phyloP scores from a whole-genome alignment of 495 filamentous ascomycete genomes.

The Barbatosphaeria neglecta region DNA sequence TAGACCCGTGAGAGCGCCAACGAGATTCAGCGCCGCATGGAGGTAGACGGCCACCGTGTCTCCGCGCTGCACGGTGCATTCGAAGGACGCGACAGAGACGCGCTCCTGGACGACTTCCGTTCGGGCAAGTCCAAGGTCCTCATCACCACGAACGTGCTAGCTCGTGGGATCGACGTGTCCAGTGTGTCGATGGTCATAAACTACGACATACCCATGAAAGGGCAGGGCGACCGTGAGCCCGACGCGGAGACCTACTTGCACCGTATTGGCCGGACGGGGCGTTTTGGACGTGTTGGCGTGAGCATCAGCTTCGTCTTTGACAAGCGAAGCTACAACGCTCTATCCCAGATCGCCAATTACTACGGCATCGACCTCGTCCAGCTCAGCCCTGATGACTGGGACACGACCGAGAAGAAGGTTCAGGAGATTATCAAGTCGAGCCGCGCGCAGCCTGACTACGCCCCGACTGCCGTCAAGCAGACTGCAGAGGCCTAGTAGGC shows the following conservation, averaged over 20 bases:
- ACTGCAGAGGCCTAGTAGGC: constrained; percentile 4
- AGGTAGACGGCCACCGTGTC: constrained; percentile 78
- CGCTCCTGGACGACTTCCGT: constrained; percentile 80
- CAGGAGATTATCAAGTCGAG: constrained; percentile 75
- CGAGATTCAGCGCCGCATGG: constrained; percentile 77
- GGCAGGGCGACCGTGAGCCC: constrained; percentile 36
- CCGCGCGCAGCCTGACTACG: constrained; percentile 51
- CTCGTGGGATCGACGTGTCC: constrained; percentile 93
- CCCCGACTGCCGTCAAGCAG: constrained; percentile 23
- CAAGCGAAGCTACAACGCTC: constrained; percentile 58
- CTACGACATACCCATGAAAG: constrained; percentile 65
- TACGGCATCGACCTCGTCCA: constrained; percentile 45
- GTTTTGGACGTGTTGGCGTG: constrained; percentile 95
- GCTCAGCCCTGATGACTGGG: constrained; percentile 61
- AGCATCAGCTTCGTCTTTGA: constrained; percentile 85
- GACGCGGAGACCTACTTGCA: constrained; percentile 95
- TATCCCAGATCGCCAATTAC: constrained; percentile 63
- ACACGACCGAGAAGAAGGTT: constrained; percentile 67
- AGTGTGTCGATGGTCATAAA: constrained; percentile 97
- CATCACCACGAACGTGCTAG: constrained; percentile 94
- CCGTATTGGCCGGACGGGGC: constrained; percentile 92
- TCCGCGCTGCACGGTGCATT: constrained; percentile 76
- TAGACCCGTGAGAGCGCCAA: constrained; percentile 70
- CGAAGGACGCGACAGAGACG: constrained; percentile 72
- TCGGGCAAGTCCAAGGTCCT: constrained; percentile 84